phyloP scores from a whole-genome alignment of 2,329 filamentous ascomycete species.

The Metarhizium sp. region DNA sequence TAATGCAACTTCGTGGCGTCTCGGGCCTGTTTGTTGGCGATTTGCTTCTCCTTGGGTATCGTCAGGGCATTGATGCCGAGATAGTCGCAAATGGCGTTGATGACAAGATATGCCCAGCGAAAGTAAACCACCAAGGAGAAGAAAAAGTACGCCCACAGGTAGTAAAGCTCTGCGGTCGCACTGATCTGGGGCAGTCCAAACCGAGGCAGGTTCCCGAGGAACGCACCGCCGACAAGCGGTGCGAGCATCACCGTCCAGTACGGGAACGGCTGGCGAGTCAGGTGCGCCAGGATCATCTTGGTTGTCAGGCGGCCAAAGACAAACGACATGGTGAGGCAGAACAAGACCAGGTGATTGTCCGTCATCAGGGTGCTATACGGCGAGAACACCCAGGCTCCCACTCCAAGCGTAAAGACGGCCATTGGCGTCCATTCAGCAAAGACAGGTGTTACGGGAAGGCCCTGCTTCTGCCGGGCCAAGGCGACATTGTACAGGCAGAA shows the following conservation, averaged over 20 bases:
- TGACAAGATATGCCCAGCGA: conserved; percentile 85
- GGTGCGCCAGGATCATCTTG: conserved; percentile 95
- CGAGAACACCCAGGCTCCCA: conserved; percentile 79
- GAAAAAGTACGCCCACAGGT: conserved; percentile 74
- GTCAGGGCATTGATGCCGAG: conserved; percentile 92
- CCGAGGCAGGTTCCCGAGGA: conserved; percentile 73
- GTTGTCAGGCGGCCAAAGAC: conserved; percentile 98
- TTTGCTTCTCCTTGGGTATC: conserved; percentile 57
- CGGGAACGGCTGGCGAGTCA: conserved; percentile 88
- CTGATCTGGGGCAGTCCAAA: conserved; percentile 62
- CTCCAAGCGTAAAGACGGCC: conserved; percentile 65
- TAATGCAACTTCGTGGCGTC: conserved; percentile 26
- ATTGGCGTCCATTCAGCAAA: conserved; percentile 95
- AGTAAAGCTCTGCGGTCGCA: conserved; percentile 61
- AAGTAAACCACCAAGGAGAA: conserved; percentile 83
- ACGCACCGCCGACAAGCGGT: conserved; percentile 76
- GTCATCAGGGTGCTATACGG: conserved; percentile 73
- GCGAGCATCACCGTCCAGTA: conserved; percentile 91
- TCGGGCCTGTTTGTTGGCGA: conserved; percentile 39
- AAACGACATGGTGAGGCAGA: conserved; percentile 90
- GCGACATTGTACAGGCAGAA: conserved; percentile 85
- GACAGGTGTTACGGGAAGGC: conserved; percentile 68
- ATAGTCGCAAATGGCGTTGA: conserved; percentile 83
- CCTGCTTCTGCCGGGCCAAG: conserved; percentile 60
- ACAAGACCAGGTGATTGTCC: conserved; percentile 83